phyloP scores from a whole-genome alignment of 164 flowering plant genomes.

The Magnolia changhungtana region DNA sequence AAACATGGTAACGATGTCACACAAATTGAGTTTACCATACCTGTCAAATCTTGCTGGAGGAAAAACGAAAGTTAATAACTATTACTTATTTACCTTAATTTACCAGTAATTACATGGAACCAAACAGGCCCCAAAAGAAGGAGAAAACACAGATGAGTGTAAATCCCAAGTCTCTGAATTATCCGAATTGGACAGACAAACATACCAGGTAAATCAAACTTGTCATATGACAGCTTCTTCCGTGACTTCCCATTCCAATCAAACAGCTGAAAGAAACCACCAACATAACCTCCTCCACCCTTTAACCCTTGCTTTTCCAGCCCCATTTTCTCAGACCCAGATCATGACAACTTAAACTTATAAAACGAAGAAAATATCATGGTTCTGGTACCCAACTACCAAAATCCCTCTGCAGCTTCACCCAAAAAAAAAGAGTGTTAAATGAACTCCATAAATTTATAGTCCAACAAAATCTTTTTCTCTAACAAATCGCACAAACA shows the following conservation, averaged over 20 bases:
- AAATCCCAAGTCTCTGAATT: not conserved
- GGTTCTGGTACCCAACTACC: too few species aligned
- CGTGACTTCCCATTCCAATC: conserved; percentile 91
- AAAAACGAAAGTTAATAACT: not conserved
- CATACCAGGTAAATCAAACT: conserved; percentile 65
- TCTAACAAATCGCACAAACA: not conserved
- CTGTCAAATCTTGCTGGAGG: too few species aligned
- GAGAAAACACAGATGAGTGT: not conserved
- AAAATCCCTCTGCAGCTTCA: not conserved
- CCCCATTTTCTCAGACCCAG: conserved; percentile 12
- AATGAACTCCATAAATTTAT: not conserved
- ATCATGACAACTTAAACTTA: not conserved
- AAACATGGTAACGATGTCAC: too few species aligned
- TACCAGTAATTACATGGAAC: not conserved
- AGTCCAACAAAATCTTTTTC: not conserved
- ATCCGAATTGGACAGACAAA: not conserved
- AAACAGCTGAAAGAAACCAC: conserved; percentile 82
- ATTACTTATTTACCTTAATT: not conserved
- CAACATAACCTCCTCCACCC: conserved; percentile 62
- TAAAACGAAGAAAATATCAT: not conserved
- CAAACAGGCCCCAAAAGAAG: not conserved
- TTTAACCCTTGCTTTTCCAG: conserved; percentile 14
- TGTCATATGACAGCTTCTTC: conserved; percentile 78
- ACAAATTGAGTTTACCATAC: too few species aligned
- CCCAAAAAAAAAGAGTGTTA: not conserved